A percentile compares a stretch with the other conserved stretches of the same genome.
Evolutionary conservation across 805 yeast genomes (phyloP).

Genomic region (Ogataea chonburiensis): DNA sequence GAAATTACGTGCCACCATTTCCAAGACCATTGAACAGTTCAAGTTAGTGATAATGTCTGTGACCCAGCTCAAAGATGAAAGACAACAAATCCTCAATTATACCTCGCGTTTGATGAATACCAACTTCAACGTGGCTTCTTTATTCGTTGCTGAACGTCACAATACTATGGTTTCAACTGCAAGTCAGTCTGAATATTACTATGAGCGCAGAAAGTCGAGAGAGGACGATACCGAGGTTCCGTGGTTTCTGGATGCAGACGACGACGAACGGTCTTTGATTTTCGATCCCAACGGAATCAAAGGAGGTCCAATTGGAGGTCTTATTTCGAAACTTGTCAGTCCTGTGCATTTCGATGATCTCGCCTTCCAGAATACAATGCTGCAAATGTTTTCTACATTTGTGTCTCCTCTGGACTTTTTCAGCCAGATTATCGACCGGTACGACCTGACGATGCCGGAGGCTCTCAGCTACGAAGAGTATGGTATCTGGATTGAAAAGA

Average conservation of each 20-base stretch:
- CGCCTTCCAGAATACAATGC: slow-evolving; percentile 63
- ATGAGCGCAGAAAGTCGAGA: slow-evolving; percentile 38
- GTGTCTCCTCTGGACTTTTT: slow-evolving; percentile 64
- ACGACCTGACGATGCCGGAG: slow-evolving; percentile 77
- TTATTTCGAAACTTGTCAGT: slow-evolving; percentile 77
- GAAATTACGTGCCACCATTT: slow-evolving; percentile 39
- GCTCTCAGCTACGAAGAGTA: slow-evolving; percentile 83
- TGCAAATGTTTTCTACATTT: slow-evolving; percentile 75
- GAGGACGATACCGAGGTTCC: slow-evolving; percentile 47
- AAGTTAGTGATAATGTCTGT: slow-evolving; percentile 41
- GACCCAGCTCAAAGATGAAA: slow-evolving; percentile 63
- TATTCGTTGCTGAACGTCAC: slow-evolving; percentile 48
- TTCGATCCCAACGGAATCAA: slow-evolving; percentile 73
- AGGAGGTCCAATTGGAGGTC: slow-evolving; percentile 80
- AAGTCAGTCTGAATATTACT: slow-evolving; percentile 30
- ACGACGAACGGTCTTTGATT: slow-evolving; percentile 44
- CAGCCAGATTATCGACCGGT: slow-evolving; percentile 58
- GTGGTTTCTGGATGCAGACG: slow-evolving; percentile 73
- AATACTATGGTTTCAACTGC: slow-evolving; percentile 33
- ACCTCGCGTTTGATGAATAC: slow-evolving; percentile 78
- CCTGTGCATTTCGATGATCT: slow-evolving; percentile 60
- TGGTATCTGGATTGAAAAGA: slow-evolving; percentile 69
- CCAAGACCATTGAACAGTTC: slow-evolving; percentile 36
- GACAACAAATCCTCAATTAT: slow-evolving; percentile 67
- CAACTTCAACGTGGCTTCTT: slow-evolving; percentile 57